Conservation (phyloP, 139 green algal species). For the Micractinium conductrix region DNA sequence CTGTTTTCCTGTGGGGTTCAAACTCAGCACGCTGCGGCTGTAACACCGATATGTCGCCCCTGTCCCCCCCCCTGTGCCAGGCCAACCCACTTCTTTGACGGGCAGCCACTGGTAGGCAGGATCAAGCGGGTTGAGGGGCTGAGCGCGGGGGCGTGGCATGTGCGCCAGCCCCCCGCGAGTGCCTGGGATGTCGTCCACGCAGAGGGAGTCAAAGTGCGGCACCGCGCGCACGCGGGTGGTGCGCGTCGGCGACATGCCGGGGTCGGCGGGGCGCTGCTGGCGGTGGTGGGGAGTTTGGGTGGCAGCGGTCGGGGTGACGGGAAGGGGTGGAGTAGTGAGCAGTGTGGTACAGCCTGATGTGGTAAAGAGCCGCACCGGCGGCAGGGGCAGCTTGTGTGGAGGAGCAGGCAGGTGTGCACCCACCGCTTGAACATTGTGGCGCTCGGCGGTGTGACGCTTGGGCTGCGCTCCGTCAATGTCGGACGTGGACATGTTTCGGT, state of each 20-base stretch:
- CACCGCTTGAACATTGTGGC: background rate
- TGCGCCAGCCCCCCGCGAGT: too few relatives aligned
- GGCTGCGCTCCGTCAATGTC: constrained; percentile 31
- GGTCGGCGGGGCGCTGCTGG: background rate
- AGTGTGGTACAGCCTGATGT: background rate
- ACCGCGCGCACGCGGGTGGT: background rate
- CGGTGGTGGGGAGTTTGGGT: too few relatives aligned
- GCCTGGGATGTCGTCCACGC: background rate
- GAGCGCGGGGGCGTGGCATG: background rate
- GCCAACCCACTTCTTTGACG: too few relatives aligned
- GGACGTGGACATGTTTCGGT: constrained; percentile 9
- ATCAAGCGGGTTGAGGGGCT: constrained; percentile 30
- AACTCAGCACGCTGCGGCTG: too few relatives aligned
- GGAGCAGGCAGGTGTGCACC: background rate
- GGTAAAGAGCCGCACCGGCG: background rate
- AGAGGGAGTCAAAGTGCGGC: background rate
- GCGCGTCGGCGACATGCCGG: background rate
- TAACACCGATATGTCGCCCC: too few relatives aligned
- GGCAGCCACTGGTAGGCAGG: constrained; percentile 25
- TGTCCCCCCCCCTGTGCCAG: too few relatives aligned
- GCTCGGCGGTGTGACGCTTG: background rate
- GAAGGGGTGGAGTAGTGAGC: too few relatives aligned
- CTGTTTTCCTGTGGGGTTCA: too few relatives aligned
- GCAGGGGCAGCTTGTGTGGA: background rate
- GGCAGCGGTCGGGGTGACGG: too few relatives aligned